Conservation (phyloP, 1,284 basidiomycete species). For the Lentinus polychrous region DNA sequence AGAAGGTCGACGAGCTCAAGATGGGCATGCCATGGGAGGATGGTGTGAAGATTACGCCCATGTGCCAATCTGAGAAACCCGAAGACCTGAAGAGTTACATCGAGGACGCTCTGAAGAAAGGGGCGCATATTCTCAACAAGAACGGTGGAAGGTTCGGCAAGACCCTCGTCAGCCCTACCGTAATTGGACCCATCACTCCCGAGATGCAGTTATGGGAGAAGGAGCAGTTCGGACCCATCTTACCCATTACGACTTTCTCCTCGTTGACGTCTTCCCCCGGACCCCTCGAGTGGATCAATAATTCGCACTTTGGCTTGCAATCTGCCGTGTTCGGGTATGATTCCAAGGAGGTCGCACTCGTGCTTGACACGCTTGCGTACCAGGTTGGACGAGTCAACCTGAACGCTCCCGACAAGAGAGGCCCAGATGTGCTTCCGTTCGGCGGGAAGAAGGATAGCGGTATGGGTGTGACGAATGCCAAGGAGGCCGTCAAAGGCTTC, state of each 20-base stretch:
- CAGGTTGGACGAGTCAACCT: slow-evolving; percentile 6
- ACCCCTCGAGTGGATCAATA: slow-evolving; percentile 7
- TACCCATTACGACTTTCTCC: slow-evolving; percentile 5
- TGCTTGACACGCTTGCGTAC: slow-evolving; percentile 6
- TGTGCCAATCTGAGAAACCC: slow-evolving; percentile 6
- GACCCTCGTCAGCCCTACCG: slow-evolving; percentile 7
- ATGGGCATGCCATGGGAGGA: slow-evolving; percentile 11
- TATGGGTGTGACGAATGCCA: slow-evolving; percentile 7
- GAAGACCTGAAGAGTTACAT: slow-evolving; percentile 1
- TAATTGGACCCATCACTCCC: slow-evolving; percentile 5
- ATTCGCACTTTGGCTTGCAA: slow-evolving; percentile 8
- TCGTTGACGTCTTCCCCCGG: neutral
- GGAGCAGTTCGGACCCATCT: slow-evolving; percentile 9
- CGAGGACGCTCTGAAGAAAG: slow-evolving; percentile 7
- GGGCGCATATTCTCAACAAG: slow-evolving; percentile 9
- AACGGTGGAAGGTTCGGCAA: slow-evolving; percentile 3
- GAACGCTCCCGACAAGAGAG: slow-evolving; percentile 6
- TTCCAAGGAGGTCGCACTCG: slow-evolving; percentile 3
- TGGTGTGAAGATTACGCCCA: slow-evolving; percentile 7
- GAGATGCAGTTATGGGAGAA: slow-evolving; percentile 7
- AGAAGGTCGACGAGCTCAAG: slow-evolving; percentile 7
- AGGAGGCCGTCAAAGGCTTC: slow-evolving; percentile 5
- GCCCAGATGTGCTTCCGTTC: slow-evolving; percentile 5
- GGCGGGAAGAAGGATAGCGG: slow-evolving; percentile 7
- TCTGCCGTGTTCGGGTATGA: slow-evolving; percentile 8